These are phyloP conservation scores for Anastatica hierochuntica DNA, from an alignment of 345 rosid genomes.

Conservation along the genomic window DNA sequence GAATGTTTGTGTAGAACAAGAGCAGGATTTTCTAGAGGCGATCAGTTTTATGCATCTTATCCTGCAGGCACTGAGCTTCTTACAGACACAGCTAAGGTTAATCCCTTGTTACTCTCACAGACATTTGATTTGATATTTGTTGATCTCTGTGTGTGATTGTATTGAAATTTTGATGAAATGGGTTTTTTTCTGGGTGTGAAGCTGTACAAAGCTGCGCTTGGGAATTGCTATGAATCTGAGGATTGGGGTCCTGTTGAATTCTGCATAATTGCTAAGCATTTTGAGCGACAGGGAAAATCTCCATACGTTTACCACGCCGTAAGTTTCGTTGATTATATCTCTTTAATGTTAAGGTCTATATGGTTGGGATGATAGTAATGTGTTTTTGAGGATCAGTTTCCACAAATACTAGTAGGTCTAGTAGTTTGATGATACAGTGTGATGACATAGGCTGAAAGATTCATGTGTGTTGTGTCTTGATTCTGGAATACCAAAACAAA, in stretches of 20 bases:
- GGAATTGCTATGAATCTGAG: slow-evolving; percentile 74
- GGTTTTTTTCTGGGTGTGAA: slow-evolving; percentile 25
- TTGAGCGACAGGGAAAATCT: slow-evolving; percentile 84
- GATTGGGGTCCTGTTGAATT: slow-evolving; percentile 86
- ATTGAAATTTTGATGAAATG: not conserved
- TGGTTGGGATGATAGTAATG: not conserved
- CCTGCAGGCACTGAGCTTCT: slow-evolving; percentile 93
- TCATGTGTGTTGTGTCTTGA: no score
- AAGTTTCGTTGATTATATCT: slow-evolving; percentile 17
- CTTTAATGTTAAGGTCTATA: not conserved
- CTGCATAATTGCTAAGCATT: slow-evolving; percentile 79
- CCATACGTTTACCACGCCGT: slow-evolving; percentile 91
- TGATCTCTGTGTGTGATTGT: not conserved
- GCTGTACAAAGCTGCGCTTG: slow-evolving; percentile 85
- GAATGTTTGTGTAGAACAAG: slow-evolving; percentile 44
- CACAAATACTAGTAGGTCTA: not conserved
- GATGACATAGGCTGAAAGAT: no score
- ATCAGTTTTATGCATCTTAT: slow-evolving; percentile 83
- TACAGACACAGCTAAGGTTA: slow-evolving; percentile 66
- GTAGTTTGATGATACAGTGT: not conserved
- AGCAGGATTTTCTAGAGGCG: slow-evolving; percentile 80
- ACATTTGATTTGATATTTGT: not conserved
- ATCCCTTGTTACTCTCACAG: not conserved
- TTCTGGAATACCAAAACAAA: no score
- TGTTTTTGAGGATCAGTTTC: not conserved